A percentile compares a stretch with the other conserved stretches of the same genome.
These are phyloP conservation scores for Silene noctiflora DNA, from an alignment of 179 eudicot species.

Conservation along the genomic window DNA sequence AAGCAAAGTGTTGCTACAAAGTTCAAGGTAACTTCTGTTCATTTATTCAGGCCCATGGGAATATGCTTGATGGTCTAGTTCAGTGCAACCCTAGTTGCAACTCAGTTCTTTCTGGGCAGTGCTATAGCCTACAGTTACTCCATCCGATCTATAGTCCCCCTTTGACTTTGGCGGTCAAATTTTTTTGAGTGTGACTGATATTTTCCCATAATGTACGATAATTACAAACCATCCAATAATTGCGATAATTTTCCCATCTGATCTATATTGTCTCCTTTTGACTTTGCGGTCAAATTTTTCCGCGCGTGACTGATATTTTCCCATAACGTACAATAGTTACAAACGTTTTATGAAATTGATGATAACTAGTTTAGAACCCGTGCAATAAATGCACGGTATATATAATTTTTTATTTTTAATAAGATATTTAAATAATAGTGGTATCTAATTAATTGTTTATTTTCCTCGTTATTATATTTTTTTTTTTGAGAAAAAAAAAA, in stretches of 20 bases:
- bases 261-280: neutral
- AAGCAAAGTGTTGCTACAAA: slow-evolving; percentile 82
- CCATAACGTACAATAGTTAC: no score
- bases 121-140: neutral
- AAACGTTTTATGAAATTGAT: neutral
- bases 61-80: neutral
- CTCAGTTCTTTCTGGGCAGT: neutral
- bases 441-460: no score
- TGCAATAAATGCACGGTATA: no score
- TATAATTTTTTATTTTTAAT: no score
- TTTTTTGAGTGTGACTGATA: neutral
- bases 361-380: no score
- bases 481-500: no score
- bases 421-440: no score
- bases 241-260: no score
- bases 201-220: neutral
- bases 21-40: slow-evolving; percentile 59
- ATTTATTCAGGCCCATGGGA: neutral
- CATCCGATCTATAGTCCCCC: neutral
- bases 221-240: neutral
- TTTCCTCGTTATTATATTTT: no score
- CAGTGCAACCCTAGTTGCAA: neutral
- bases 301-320: neutral
- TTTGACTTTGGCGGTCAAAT: neutral
- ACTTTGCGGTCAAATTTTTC: neutral